Evolutionary conservation across 2,329 filamentous ascomycete genomes (phyloP).

Genomic region (Sporothrix luriei): DNA sequence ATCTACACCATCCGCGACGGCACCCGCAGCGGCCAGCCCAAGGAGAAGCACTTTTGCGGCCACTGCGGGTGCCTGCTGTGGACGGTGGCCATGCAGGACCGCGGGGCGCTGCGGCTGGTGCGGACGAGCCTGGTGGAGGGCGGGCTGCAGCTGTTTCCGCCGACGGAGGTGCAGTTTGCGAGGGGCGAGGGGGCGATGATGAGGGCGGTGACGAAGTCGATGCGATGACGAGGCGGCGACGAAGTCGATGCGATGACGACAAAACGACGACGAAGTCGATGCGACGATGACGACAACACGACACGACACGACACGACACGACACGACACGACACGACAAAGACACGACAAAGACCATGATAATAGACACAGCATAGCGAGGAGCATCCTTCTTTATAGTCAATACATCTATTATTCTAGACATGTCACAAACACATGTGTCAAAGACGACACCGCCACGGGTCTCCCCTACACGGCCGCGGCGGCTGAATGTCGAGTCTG

Average conservation of each 20-base stretch:
- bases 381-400: constrained; percentile 5
- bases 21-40: constrained; percentile 36
- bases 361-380: constrained; percentile 13
- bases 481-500: too few relatives aligned
- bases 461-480: too few relatives aligned
- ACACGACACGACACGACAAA: neutral
- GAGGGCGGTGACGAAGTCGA: neutral
- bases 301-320: too few relatives aligned
- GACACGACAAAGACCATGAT: neutral
- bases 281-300: neutral
- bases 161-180: constrained; percentile 33
- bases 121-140: constrained; percentile 35
- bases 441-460: too few relatives aligned
- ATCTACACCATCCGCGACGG: constrained; percentile 35
- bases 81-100: constrained; percentile 35
- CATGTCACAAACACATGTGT: too few relatives aligned
- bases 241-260: neutral
- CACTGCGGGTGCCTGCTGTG: constrained; percentile 37
- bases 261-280: neutral
- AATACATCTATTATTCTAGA: too few relatives aligned
- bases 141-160: constrained; percentile 33
- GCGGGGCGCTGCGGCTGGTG: constrained; percentile 35
- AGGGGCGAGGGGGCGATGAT: neutral
- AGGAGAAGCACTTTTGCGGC: constrained; percentile 37
- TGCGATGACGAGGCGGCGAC: neutral